phyloP scores from a whole-genome alignment of 495 filamentous ascomycete species.

The Apodospora peruviana region DNA sequence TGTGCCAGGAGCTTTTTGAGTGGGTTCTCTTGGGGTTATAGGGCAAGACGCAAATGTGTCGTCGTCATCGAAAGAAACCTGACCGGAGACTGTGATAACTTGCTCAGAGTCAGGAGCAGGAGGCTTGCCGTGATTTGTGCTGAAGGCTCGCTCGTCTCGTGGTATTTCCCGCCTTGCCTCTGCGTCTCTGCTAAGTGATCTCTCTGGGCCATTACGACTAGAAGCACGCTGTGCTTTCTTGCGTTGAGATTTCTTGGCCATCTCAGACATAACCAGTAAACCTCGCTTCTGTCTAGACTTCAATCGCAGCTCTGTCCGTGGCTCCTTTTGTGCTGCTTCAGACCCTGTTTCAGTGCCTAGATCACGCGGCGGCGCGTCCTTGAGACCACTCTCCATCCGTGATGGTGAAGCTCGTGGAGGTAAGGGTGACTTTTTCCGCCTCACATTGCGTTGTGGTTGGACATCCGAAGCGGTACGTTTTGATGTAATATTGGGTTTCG shows the following conservation, averaged over 20 bases:
- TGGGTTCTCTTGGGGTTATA: too few relatives aligned
- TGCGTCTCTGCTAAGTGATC: neutral
- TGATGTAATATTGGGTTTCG: neutral
- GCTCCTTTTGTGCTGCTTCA: conserved; percentile 12
- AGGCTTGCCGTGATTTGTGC: too few relatives aligned
- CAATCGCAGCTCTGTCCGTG: conserved; percentile 35
- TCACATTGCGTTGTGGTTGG: too few relatives aligned
- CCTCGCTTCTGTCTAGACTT: conserved; percentile 38
- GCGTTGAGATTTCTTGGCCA: conserved; percentile 4
- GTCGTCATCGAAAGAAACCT: neutral
- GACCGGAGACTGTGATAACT: too few relatives aligned
- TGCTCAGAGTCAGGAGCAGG: too few relatives aligned
- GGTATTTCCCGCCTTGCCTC: neutral
- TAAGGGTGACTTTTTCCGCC: too few relatives aligned
- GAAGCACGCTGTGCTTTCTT: too few relatives aligned
- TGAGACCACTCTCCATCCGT: too few relatives aligned
- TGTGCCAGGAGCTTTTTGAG: too few relatives aligned
- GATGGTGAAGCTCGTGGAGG: too few relatives aligned
- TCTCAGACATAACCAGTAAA: conserved; percentile 31
- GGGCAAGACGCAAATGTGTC: neutral
- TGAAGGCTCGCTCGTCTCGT: neutral
- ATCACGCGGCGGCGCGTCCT: too few relatives aligned
- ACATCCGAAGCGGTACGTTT: too few relatives aligned
- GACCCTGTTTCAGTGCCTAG: neutral
- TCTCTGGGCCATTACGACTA: neutral